Evolutionary conservation across 306 rosid species (phyloP).

Genomic region (Medicago lupulina): DNA sequence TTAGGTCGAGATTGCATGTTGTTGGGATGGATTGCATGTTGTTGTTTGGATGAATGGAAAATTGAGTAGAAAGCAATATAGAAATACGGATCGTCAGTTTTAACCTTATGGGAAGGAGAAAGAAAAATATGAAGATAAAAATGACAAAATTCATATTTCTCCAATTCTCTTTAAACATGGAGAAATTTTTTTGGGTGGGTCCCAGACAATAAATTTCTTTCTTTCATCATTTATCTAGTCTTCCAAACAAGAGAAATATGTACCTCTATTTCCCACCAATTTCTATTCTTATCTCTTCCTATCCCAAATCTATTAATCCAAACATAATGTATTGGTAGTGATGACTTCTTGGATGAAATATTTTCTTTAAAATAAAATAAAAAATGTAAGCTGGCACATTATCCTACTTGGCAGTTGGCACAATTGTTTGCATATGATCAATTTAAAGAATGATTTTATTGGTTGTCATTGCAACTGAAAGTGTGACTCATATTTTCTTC

Average conservation of each 20-base stretch:
- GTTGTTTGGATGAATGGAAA: neutral
- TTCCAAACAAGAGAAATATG: too few relatives aligned
- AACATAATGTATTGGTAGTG: too few relatives aligned
- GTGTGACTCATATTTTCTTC: slow-evolving; percentile 37
- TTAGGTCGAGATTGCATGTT: neutral
- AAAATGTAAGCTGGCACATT: neutral
- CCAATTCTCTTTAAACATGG: neutral
- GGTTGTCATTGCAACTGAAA: slow-evolving; percentile 28
- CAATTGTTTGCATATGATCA: too few relatives aligned
- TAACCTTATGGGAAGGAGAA: neutral
- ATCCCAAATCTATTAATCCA: too few relatives aligned
- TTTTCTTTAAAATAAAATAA: too few relatives aligned
- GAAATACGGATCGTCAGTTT: neutral
- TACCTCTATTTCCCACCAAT: too few relatives aligned
- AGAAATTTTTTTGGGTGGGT: neutral
- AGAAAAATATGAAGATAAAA: slow-evolving; percentile 1
- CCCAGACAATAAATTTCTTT: neutral
- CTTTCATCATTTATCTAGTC: too few relatives aligned
- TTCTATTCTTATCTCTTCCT: too few relatives aligned
- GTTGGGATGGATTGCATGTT: neutral
- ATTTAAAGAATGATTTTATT: slow-evolving; percentile 28
- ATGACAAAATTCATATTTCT: neutral
- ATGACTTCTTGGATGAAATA: too few relatives aligned
- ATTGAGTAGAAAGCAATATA: neutral
- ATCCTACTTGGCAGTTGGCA: too few relatives aligned